Evolutionary conservation across 1,284 basidiomycete genomes (phyloP), one percentile per base, ranked within the genome.

Genomic region (Moesziomyces aphidis): DNA sequence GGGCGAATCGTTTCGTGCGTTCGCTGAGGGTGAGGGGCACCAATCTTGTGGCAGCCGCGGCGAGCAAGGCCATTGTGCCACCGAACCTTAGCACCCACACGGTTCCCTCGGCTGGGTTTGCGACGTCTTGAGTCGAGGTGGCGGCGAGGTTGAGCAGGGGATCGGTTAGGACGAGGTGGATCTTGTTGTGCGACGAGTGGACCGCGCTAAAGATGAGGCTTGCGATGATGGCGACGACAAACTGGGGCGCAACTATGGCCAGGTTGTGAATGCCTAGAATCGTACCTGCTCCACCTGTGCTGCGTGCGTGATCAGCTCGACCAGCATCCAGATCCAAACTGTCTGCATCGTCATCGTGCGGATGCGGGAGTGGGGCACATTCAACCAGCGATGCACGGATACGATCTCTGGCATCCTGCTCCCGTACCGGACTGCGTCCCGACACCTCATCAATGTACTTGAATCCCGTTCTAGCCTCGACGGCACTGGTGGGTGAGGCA

Each of bases 181-280:
- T 56, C 1, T 48, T 50, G 15, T 43, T 51, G 17, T 44, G 19
- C 10, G 34, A 11, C 7, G 31, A 11, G 13, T 62, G 58, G 0
- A 63, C 57, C 1, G 92, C 91, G 36, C 69, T 61, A 47, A 98
- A 97, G 78, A 98, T 97, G 47, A 91, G 85, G 76, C 92, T 94
- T 0, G 94, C 90, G 22, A 92, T 91, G n/a, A 98, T 77, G 1
- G 95, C 93, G 52, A 97, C 90, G 8, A 77, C 26, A n/a, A 82
- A 76, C 55, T 79, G 78, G 11, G 73, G 72, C 1, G 68, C 58
- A 4, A 74, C 67, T 45, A 70, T 58, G 4, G 95, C 93, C 7
- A 97, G 87, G 80, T 97, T 97, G 85, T 98, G 95, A 46, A 98
- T 95, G 4, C 95, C 95, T 50, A 97, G 88, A 50, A 97, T 91